phyloP scores from a whole-genome alignment of 768 basidiomycete genomes.

The Candolleomyces aberdarensis region DNA sequence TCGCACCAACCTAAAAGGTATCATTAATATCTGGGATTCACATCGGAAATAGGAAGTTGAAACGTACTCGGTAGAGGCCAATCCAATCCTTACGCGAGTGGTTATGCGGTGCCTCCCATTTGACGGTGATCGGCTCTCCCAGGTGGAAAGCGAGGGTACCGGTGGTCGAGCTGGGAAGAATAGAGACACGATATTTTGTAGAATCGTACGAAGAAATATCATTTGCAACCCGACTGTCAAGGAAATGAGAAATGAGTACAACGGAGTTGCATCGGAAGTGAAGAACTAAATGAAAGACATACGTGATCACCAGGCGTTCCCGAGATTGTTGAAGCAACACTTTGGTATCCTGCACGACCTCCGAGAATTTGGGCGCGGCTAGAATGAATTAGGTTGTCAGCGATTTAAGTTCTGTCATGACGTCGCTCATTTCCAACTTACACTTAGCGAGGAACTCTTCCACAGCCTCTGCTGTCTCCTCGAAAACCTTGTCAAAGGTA shows the following conservation, averaged over 20 bases:
- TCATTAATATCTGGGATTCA: slow-evolving; percentile 1
- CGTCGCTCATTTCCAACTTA: slow-evolving; percentile 33
- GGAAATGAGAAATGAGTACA: slow-evolving; percentile 17
- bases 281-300: slow-evolving; percentile 24
- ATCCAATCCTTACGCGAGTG: slow-evolving; percentile 97
- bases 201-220: slow-evolving; percentile 80
- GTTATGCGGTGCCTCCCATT: slow-evolving; percentile 81
- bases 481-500: slow-evolving; percentile 93
- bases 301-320: slow-evolving; percentile 92
- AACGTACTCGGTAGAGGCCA: slow-evolving; percentile 76
- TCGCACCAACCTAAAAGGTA: slow-evolving; percentile 70
- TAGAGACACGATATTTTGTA: slow-evolving; percentile 70
- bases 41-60: neutral
- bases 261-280: neutral
- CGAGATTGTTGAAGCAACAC: slow-evolving; percentile 86
- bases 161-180: slow-evolving; percentile 48
- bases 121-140: slow-evolving; percentile 83
- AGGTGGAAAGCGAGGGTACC: slow-evolving; percentile 71
- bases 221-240: slow-evolving; percentile 66
- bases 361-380: slow-evolving; percentile 88
- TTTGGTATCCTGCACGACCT: slow-evolving; percentile 92
- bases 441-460: slow-evolving; percentile 93
- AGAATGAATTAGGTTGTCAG: slow-evolving; percentile 4
- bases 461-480: slow-evolving; percentile 88
- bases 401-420: neutral